phyloP scores from a whole-genome alignment of 2,329 filamentous ascomycete genomes.

The Cercospora sojina region DNA sequence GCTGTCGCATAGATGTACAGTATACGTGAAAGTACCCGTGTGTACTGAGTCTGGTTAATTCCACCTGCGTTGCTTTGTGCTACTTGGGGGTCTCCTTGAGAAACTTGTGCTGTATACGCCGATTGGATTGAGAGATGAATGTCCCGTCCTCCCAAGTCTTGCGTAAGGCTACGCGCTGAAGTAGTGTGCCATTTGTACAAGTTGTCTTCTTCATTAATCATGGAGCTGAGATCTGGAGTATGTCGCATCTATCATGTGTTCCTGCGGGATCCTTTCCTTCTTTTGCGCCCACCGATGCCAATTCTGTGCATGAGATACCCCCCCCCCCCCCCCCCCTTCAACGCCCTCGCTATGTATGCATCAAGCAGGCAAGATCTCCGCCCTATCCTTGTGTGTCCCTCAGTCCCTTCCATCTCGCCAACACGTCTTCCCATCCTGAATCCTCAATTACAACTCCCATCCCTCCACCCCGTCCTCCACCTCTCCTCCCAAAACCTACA shows the following conservation, averaged over 20 bases:
- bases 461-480: conserved; percentile 86
- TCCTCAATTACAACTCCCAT: conserved; percentile 61
- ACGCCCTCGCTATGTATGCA: neutral
- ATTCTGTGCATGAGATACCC: neutral
- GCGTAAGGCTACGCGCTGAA: neutral
- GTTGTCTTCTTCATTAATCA: neutral
- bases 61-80: neutral
- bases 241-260: neutral
- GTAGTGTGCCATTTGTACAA: neutral
- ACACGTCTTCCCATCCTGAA: neutral
- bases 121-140: neutral
- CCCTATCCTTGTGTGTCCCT: too few relatives aligned
- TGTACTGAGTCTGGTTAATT: neutral
- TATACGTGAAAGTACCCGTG: neutral
- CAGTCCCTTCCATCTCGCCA: too few relatives aligned
- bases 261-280: neutral
- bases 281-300: neutral
- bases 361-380: neutral
- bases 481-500: conserved; percentile 88
- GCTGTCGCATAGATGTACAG: conserved; percentile 5
- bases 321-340: neutral
- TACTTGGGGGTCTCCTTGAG: neutral
- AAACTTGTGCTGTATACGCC: neutral
- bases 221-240: neutral
- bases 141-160: neutral